phyloP scores from a whole-genome alignment of 1,284 basidiomycete species.

The Fistulinella cinereoalba region DNA sequence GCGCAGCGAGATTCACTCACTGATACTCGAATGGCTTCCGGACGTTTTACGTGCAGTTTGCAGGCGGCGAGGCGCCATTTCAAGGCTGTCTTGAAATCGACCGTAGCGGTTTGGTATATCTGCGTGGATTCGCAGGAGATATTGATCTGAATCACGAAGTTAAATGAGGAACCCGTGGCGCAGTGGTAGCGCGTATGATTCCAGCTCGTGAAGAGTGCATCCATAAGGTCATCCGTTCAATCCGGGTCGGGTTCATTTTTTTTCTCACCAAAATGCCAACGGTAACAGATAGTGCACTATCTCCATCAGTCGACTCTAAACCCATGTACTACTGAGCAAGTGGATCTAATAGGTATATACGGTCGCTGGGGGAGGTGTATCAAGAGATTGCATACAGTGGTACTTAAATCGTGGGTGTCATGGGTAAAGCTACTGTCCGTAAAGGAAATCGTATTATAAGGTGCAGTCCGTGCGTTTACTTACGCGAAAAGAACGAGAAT shows the following conservation, averaged over 20 bases:
- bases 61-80: too few relatives aligned
- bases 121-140: too few relatives aligned
- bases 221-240: constrained; percentile 61
- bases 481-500: constrained; percentile 31
- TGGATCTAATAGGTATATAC: constrained; percentile 14
- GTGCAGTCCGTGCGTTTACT: constrained; percentile 22
- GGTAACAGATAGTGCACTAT: too few relatives aligned
- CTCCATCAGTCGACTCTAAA: too few relatives aligned
- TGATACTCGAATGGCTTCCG: too few relatives aligned
- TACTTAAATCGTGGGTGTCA: constrained; percentile 13
- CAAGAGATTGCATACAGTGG: too few relatives aligned
- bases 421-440: constrained; percentile 17
- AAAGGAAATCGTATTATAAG: too few relatives aligned
- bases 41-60: too few relatives aligned
- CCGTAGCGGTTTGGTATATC: too few relatives aligned
- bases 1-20: too few relatives aligned
- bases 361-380: constrained; percentile 1
- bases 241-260: constrained; percentile 51
- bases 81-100: too few relatives aligned
- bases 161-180: constrained; percentile 27
- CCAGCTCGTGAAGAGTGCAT: constrained; percentile 22
- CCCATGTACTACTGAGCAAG: constrained; percentile 3
- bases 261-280: not conserved
- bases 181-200: constrained; percentile 38
- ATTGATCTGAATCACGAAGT: rapidly evolving